Conservation (phyloP, 306 rosid genomes). For the Sesbania bispinosa region DNA sequence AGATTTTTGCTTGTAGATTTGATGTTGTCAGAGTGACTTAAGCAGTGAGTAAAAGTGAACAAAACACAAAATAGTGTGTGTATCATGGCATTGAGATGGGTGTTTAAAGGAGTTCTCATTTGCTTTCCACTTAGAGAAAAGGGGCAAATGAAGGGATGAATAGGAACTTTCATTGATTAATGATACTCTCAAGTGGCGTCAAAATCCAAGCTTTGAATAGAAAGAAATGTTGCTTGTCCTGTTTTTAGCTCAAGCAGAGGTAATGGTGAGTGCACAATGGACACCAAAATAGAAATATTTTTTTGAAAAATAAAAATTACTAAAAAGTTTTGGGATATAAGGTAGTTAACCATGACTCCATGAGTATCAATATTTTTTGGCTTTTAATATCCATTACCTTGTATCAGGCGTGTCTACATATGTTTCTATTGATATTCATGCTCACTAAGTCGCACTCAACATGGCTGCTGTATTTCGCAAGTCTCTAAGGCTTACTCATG, state of each 20-base stretch:
- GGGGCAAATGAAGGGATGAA: conserved; percentile 22
- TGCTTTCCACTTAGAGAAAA: conserved; percentile 45
- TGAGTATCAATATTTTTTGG: too few relatives aligned
- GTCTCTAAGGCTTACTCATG: too few relatives aligned
- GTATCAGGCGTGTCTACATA: too few relatives aligned
- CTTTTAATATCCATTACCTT: too few relatives aligned
- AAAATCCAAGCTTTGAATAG: conserved; percentile 37
- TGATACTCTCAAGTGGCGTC: conserved; percentile 28
- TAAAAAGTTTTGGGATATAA: neutral
- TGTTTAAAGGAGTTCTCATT: conserved; percentile 44
- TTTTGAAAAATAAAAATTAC: neutral
- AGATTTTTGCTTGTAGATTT: conserved; percentile 10
- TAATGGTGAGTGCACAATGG: conserved; percentile 13
- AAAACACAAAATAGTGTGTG: conserved; percentile 14
- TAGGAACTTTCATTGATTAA: conserved; percentile 32
- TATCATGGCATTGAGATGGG: conserved; percentile 19
- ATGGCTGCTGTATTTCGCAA: too few relatives aligned
- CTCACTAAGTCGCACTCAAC: too few relatives aligned
- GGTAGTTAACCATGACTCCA: neutral
- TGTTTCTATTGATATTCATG: too few relatives aligned
- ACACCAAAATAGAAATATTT: conserved; percentile 3
- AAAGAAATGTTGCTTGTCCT: conserved; percentile 27
- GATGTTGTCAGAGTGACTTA: conserved; percentile 31
- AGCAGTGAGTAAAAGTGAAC: conserved; percentile 29
- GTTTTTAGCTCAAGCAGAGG: conserved; percentile 23